Base-by-base conservation (phyloP, 352 stramenopile species). In the Phytophthora idaei region DNA sequence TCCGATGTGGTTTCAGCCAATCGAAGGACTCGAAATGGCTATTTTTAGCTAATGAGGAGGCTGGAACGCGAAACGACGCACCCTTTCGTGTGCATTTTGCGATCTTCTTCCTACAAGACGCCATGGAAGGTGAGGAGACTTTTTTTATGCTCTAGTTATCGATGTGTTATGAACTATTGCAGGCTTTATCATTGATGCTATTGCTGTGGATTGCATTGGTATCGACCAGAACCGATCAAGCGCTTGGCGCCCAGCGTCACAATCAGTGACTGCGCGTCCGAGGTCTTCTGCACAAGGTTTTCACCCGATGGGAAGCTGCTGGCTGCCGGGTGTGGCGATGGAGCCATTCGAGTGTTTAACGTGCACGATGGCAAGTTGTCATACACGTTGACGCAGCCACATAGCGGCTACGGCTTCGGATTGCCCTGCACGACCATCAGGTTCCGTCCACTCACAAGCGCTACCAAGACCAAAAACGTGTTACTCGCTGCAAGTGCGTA, bases 381-480 rank as follows among this genome's bases (percentile, higher is more conserved):
- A 63, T 97, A 95, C 74, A 92, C 85, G 39, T 67, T 96, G n/a
- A 88, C 90, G 77, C 80, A 93, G 50, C 85, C 81, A 10, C 74
- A 88, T 54, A 80, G 71, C 51, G 87, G 68, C 51, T 89, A 92
- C 54, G 81, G 80, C 27, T 92, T 94, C 48, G 85, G 85, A 27
- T 81, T 98, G 27, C 82, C 87, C 1, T 91, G 84, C 71, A 96
- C 90, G 5, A 82, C 81, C 11, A 87, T 97, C 57, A 77, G 85
- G 61, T 97, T 97, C 61, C 83, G 87, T 11, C 90, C 91, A 37
- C 67, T 93, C 3, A 85, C 73, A 15, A 89, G 76, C 53, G 81
- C 81, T 56, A 93, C 84, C 48, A 97, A 95, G 77, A 97, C 91
- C 52, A 96, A 95, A 74, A 97, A 97, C 61, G 88, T 98, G 21